Evolutionary conservation across 768 basidiomycete species (phyloP).

Genomic region (Lactarius deliciosus): DNA sequence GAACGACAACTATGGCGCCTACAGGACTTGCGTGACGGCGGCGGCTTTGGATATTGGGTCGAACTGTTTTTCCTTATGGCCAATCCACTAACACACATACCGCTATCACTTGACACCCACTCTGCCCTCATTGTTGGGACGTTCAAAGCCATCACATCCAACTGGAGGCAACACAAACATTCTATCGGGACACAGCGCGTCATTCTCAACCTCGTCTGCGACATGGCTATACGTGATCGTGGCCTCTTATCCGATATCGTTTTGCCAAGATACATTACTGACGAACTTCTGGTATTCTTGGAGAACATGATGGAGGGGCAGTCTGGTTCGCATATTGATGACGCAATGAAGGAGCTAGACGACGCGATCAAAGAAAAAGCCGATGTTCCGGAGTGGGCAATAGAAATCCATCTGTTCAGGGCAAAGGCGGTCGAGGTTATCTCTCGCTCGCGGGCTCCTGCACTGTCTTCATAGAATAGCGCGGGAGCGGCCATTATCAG

Average conservation of each 20-base stretch:
- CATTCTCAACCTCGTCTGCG: slow-evolving; percentile 31
- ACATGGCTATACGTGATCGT: slow-evolving; percentile 24
- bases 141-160: not conserved
- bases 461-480: not conserved
- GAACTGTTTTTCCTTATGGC: not conserved
- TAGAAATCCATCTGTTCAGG: not conserved
- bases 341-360: not conserved
- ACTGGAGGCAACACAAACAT: not conserved
- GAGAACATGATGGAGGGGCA: slow-evolving; percentile 10
- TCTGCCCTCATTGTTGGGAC: not conserved
- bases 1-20: not conserved
- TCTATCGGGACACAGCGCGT: slow-evolving; percentile 23
- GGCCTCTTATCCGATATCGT: too few relatives aligned
- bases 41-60: not conserved
- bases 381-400: not conserved
- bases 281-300: slow-evolving; percentile 6
- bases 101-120: not conserved
- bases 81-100: not conserved
- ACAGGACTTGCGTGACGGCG: not conserved
- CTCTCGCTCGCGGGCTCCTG: not conserved
- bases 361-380: not conserved
- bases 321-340: not conserved
- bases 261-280: slow-evolving; percentile 2
- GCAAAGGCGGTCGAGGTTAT: not conserved
- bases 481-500: not conserved